These are phyloP conservation scores for Basipetospora chlamydospora DNA, from an alignment of 2,329 filamentous ascomycete genomes.

Conservation along the genomic window DNA sequence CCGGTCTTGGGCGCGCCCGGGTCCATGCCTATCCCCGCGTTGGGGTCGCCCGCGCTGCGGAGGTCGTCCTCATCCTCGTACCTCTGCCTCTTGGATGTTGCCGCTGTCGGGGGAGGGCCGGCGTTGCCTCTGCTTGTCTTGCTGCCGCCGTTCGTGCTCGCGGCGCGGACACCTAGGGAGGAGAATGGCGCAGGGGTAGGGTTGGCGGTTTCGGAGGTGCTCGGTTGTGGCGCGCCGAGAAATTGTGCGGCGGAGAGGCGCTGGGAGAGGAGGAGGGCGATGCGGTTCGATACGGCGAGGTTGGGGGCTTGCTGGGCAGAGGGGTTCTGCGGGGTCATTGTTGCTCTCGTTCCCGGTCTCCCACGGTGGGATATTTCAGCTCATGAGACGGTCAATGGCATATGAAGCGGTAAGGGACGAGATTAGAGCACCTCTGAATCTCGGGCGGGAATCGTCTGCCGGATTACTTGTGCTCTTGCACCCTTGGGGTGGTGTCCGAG, in stretches of 20 bases:
- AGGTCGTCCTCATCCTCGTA: slow-evolving; percentile 27
- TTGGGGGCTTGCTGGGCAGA: too few relatives aligned
- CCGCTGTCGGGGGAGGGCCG: background rate
- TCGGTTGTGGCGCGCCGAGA: slow-evolving; percentile 9
- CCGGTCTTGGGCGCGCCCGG: slow-evolving; percentile 9
- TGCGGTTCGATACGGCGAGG: slow-evolving; percentile 25
- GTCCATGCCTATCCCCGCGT: background rate
- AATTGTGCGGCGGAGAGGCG: slow-evolving; percentile 19
- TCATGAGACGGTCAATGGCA: too few relatives aligned
- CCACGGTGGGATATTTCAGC: too few relatives aligned
- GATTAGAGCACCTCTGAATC: too few relatives aligned
- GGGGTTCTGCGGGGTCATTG: slow-evolving; percentile 11
- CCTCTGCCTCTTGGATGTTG: slow-evolving; percentile 13
- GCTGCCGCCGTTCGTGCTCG: background rate
- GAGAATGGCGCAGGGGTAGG: background rate
- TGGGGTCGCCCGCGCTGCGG: slow-evolving; percentile 9
- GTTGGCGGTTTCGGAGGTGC: slow-evolving; percentile 2
- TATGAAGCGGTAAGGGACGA: too few relatives aligned
- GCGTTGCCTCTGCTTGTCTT: background rate
- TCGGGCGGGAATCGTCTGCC: too few relatives aligned
- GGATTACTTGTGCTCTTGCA: too few relatives aligned
- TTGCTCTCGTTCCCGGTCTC: too few relatives aligned
- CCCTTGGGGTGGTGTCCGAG: too few relatives aligned
- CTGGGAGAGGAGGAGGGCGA: slow-evolving; percentile 23
- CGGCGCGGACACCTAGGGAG: background rate